Percentiles rank a stretch among this genome's conserved stretches.
phyloP scores from a whole-genome alignment of 129 eudicot species.

The Pseudognaphalium luteoalbum region DNA sequence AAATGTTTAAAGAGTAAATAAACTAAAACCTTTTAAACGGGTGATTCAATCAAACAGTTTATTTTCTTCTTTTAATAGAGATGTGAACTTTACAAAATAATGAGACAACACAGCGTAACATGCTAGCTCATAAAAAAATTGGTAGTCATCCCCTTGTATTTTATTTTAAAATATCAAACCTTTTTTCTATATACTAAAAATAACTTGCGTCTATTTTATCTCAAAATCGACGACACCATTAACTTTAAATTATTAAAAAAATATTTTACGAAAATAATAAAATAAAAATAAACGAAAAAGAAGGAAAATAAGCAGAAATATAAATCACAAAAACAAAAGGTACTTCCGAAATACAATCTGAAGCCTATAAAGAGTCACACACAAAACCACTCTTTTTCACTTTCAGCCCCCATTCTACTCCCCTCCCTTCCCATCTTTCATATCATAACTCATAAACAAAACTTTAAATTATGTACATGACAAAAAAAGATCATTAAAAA shows the following conservation, averaged over 20 bases:
- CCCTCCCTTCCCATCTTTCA: slow-evolving; percentile 24
- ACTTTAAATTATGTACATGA: background rate
- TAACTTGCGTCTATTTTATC: background rate
- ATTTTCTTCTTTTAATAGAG: too few species aligned
- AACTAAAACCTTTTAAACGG: too few species aligned
- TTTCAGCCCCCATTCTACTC: slow-evolving; percentile 39
- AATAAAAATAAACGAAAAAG: slow-evolving; percentile 23
- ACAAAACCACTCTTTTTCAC: slow-evolving; percentile 36
- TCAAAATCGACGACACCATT: background rate
- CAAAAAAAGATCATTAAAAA: background rate
- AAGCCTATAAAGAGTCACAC: slow-evolving; percentile 42
- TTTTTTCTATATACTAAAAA: background rate
- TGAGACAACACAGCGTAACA: too few species aligned
- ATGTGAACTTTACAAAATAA: too few species aligned
- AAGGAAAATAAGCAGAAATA: slow-evolving; percentile 33
- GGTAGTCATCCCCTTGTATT: too few species aligned
- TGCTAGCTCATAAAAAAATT: too few species aligned
- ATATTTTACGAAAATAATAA: background rate
- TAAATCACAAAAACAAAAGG: slow-evolving; percentile 33
- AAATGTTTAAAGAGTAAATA: too few species aligned
- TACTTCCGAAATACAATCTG: slow-evolving; percentile 43
- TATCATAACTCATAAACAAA: background rate
- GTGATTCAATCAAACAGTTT: too few species aligned
- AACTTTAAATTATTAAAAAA: background rate
- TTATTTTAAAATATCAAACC: background rate